These are phyloP conservation scores for Aegilops longissima DNA, from an alignment of 176 grass and related monocot genomes.

Conservation along the genomic window DNA sequence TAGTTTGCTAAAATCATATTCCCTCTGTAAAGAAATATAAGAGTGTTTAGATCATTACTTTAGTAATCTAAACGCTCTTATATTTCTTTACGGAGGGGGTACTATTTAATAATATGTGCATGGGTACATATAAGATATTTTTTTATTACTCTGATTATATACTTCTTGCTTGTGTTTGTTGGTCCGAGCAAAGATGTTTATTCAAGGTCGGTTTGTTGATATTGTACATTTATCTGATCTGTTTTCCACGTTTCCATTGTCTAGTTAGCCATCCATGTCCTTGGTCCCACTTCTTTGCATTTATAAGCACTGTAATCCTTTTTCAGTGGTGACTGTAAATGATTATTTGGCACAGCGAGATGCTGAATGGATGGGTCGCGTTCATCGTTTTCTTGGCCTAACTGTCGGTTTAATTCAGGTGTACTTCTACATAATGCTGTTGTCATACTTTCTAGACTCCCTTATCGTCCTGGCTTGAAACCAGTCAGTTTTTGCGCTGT, in stretches of 20 bases:
- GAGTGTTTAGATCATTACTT: too few species aligned
- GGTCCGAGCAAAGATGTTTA: background rate
- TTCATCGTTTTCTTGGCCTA: constrained; percentile 94
- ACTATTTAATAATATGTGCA: background rate
- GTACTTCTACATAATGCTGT: background rate
- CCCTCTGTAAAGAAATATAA: too few species aligned
- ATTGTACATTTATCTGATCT: too few species aligned
- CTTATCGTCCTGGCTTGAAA: background rate
- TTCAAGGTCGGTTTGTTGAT: background rate
- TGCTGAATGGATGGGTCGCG: constrained; percentile 97
- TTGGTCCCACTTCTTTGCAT: background rate
- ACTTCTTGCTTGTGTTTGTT: background rate
- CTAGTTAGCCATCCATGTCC: background rate
- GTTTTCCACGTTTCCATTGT: too few species aligned
- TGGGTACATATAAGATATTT: background rate
- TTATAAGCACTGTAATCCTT: constrained; percentile 6
- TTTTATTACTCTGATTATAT: background rate
- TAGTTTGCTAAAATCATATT: constrained; percentile 1
- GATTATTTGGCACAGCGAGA: constrained; percentile 96
- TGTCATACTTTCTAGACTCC: background rate
- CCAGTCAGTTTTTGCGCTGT: background rate
- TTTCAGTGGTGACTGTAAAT: constrained; percentile 98
- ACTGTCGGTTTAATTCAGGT: constrained; percentile 92
- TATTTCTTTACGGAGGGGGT: too few species aligned
- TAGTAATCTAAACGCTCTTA: too few species aligned